Evolutionary conservation across 2,329 filamentous ascomycete genomes (phyloP), one percentile per base, ranked within the genome.

Genomic region (Diaporthe humulicola): DNA sequence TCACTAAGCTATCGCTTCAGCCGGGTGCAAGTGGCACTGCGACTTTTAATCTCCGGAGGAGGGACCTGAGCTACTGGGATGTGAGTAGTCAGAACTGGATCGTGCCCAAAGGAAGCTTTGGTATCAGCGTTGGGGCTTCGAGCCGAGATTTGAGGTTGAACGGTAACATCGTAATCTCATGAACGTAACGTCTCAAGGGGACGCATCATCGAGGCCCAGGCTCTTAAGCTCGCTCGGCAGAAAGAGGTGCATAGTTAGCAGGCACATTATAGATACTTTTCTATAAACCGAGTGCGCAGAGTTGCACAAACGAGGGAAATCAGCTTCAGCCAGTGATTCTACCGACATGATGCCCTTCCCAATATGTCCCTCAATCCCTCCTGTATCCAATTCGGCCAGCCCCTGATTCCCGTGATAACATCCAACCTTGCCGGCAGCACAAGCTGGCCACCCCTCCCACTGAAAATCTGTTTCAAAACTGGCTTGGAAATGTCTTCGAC

Each of bases 31-130:
- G 82, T 3, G 82, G 85, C 48, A 87, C 82, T 2, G 86, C 90
- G 3, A 84, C 81, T 0, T 89, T 94, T 77, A 82, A 85, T 19
- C 80, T 94, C 42, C 88, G 86, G 48, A 85, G 90, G 54, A 87
- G 90, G 69, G 92, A 94, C 80, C 76, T 94, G 52, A 92, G 90
- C 78, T 88, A 92, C 73, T 94, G 92, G 92, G 89, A 93, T 80
- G 83, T 87, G 0, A 82, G 83, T 0, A 78, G 81, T 52, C 90
- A 93, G 83, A 87, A 91, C 71, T 95, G 93, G 93, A 78, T 87
- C 4, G 80, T 90, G 60, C 88, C 89, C 8, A 78, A 79, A 22
- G 87, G 87, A 0, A 81, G 78, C 19, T 88, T 88, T 77, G 82
- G 77, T 0, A 79, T 88, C 42, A 81, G 77, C 14, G 84, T 88